These are phyloP conservation scores for Boletus reticuloceps DNA, from an alignment of 768 basidiomycete genomes.

Conservation along the genomic window DNA sequence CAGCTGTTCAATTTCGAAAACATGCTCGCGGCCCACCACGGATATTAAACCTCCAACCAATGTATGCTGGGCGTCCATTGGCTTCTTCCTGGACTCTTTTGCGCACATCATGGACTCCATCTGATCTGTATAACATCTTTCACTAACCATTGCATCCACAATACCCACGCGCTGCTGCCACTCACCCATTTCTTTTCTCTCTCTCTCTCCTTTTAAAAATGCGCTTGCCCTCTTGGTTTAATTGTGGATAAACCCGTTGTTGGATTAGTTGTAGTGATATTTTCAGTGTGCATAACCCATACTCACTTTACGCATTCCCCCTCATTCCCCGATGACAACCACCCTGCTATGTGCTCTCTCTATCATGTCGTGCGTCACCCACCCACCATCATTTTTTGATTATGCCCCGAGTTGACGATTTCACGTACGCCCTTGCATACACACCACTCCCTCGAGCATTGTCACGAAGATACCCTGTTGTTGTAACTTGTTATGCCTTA, in stretches of 20 bases:
- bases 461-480: conserved; percentile 38
- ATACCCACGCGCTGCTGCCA: conserved; percentile 32
- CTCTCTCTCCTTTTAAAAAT: conserved; percentile 10
- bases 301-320: conserved; percentile 24
- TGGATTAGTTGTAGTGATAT: conserved; percentile 36
- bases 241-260: conserved; percentile 36
- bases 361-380: conserved; percentile 22
- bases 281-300: conserved; percentile 28
- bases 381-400: conserved; percentile 10
- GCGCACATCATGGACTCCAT: conserved; percentile 24
- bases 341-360: background rate
- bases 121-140: conserved; percentile 29
- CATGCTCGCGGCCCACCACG: conserved; percentile 33
- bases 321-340: conserved; percentile 9
- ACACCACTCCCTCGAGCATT: conserved; percentile 17
- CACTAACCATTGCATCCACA: conserved; percentile 24
- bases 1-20: conserved; percentile 36
- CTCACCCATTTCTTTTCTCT: conserved; percentile 12
- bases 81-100: conserved; percentile 26
- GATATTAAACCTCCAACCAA: conserved; percentile 32
- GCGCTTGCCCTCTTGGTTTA: conserved; percentile 28
- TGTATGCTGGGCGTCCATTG: conserved; percentile 37
- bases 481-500: conserved; percentile 27
- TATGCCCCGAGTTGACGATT: conserved; percentile 33
- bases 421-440: conserved; percentile 23